These are phyloP conservation scores for Saturnispora mendoncae DNA, from an alignment of 805 yeast species.

Conservation along the genomic window DNA sequence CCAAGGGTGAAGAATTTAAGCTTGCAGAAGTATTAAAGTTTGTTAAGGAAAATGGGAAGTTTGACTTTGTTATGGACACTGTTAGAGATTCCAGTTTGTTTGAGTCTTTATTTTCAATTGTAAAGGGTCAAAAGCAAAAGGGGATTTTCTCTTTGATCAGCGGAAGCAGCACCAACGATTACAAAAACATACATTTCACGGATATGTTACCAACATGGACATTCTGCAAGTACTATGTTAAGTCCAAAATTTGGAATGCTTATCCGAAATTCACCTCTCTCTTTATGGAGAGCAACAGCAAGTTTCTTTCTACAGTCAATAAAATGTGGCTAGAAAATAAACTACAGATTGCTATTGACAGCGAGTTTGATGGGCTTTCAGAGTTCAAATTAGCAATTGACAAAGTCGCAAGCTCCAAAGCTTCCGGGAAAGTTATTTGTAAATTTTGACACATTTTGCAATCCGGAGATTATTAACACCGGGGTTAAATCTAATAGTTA, in stretches of 20 bases:
- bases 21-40: conserved; percentile 29
- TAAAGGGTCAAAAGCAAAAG: background rate
- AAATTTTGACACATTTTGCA: background rate
- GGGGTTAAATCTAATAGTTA: too few relatives aligned
- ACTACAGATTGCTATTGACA: conserved; percentile 43
- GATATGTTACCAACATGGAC: background rate
- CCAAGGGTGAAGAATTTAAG: conserved; percentile 30
- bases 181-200: background rate
- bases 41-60: conserved; percentile 35
- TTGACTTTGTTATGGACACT: conserved; percentile 58
- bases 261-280: conserved; percentile 3
- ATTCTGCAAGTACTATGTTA: background rate
- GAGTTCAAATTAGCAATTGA: conserved; percentile 46
- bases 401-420: conserved; percentile 35
- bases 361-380: conserved; percentile 36
- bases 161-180: conserved; percentile 1
- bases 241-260: background rate
- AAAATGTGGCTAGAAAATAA: conserved; percentile 39
- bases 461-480: background rate
- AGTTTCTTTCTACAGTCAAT: conserved; percentile 27
- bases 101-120: background rate
- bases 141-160: background rate
- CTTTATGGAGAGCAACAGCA: conserved; percentile 6
- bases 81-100: conserved; percentile 39
- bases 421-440: conserved; percentile 60